These are phyloP conservation scores for Babesia ovata DNA, from an alignment of 169 alveolate species.

Conservation along the genomic window DNA sequence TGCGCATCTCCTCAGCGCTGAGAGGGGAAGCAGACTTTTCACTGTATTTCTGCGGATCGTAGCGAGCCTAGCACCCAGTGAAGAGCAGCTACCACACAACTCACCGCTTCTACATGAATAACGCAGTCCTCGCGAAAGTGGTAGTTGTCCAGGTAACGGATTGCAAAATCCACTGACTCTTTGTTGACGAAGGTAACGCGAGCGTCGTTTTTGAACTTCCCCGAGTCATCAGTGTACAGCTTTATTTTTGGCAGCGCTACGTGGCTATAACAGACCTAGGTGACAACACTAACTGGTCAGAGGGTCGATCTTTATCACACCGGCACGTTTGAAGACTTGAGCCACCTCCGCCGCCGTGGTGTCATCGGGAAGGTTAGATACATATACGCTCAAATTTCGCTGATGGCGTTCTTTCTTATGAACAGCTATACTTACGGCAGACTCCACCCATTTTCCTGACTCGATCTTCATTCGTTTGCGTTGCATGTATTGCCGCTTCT, in stretches of 20 bases:
- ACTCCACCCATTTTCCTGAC: conserved; percentile 52
- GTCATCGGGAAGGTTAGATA: conserved; percentile 80
- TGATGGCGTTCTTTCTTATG: conserved; percentile 77
- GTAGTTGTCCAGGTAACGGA: conserved; percentile 78
- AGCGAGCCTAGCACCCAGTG: conserved; percentile 59
- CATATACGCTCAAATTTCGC: conserved; percentile 76
- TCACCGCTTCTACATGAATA: conserved; percentile 80
- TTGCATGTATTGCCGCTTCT: conserved; percentile 80
- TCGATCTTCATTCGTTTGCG: conserved; percentile 61
- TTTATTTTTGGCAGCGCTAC: conserved; percentile 80
- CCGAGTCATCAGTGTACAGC: conserved; percentile 76
- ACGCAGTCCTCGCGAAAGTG: conserved; percentile 73
- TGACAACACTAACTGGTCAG: conserved; percentile 68
- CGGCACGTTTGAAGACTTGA: conserved; percentile 80
- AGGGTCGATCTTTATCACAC: conserved; percentile 84
- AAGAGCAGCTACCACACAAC: not conserved
- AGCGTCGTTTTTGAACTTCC: conserved; percentile 81
- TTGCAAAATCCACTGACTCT: conserved; percentile 82
- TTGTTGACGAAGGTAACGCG: conserved; percentile 81
- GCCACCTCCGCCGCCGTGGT: conserved; percentile 75
- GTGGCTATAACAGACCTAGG: not conserved
- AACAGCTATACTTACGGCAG: conserved; percentile 8
- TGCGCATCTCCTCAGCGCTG: conserved; percentile 68
- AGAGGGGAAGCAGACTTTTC: conserved; percentile 47
- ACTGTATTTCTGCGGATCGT: conserved; percentile 58